A percentile compares a stretch with the other conserved stretches of the same genome.
Conservation (phyloP, 768 basidiomycete species). For the Tulasnella sp. region DNA sequence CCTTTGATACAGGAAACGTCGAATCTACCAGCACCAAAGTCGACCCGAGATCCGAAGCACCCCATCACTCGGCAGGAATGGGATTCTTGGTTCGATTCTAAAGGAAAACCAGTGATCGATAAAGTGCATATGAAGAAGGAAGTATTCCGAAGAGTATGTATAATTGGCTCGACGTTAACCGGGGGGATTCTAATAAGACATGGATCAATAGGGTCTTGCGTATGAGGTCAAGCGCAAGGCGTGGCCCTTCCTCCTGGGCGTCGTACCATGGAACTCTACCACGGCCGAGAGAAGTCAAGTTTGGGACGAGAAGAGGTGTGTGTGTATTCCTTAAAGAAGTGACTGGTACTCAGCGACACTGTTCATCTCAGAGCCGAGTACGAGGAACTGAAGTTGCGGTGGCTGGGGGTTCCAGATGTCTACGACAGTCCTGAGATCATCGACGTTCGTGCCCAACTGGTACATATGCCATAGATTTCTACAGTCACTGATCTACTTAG, state of each 20-base stretch:
- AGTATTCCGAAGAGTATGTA: conserved; percentile 52
- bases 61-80: conserved; percentile 66
- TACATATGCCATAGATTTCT: background rate
- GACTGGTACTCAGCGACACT: too few species aligned
- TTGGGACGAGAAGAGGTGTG: conserved; percentile 56
- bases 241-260: conserved; percentile 86
- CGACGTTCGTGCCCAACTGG: conserved; percentile 45
- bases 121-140: conserved; percentile 61
- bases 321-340: background rate
- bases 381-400: conserved; percentile 56
- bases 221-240: conserved; percentile 54
- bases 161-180: too few species aligned
- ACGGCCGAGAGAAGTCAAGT: conserved; percentile 43
- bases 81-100: conserved; percentile 62
- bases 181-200: too few species aligned
- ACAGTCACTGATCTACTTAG: conserved; percentile 5
- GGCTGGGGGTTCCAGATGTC: conserved; percentile 73
- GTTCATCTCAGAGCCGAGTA: conserved; percentile 45
- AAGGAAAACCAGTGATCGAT: conserved; percentile 53
- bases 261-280: conserved; percentile 68
- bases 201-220: conserved; percentile 45
- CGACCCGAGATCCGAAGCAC: conserved; percentile 66
- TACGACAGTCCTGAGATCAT: conserved; percentile 67
- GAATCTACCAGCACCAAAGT: conserved; percentile 67
- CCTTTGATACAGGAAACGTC: conserved; percentile 26